Base-by-base conservation (phyloP, 345 rosid species). In the Populus tremula region DNA sequence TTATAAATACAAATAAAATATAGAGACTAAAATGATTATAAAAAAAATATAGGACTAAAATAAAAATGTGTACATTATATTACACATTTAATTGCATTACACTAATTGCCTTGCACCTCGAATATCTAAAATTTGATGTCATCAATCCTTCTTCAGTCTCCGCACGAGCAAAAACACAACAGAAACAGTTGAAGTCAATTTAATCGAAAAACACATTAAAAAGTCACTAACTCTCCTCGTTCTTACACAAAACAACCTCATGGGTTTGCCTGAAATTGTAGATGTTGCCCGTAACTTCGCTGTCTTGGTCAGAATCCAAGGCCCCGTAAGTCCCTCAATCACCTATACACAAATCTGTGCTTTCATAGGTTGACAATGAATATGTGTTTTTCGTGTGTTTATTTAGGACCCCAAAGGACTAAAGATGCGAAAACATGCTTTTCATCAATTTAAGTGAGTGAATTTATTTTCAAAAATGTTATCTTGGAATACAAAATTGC, bases 381-480 rank as follows among this genome's bases (percentile, higher is more conserved):
- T 62, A 6, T 6, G 9, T 20, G 8, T 69, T 16, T 20, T 71
- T 13, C 0, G 50, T 31, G 50, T 38, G 1, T 56, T 17, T 25
- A n/a, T 67, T 41, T 78, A 93, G 98, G 99, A 96, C 62, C 99
- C 98, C 0, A 93, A 91, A 83, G 92, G 99, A 54, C 50, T 92
- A 76, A 93, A 96, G 93, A 92, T 96, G 99, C 85, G 94, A 77
- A 88, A 86, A 27, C 97, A 92, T 75, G 99, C 99, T 72, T 95
- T 95, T 74, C 98, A 93, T 72, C 97, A 87, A 65, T 92, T 88
- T 83, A 82, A 83, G 98, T 96, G 75, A 86, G 94, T 85, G 8
- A 31, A 49, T 43, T 12, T 38, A 29, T 29, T 47, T 21, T 5
- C 5, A 29, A 43, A 59, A 61, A 41, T 33, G 11, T 13, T 5